Conservation (phyloP, 306 rosid species). For the Erythrophleum fordii region DNA sequence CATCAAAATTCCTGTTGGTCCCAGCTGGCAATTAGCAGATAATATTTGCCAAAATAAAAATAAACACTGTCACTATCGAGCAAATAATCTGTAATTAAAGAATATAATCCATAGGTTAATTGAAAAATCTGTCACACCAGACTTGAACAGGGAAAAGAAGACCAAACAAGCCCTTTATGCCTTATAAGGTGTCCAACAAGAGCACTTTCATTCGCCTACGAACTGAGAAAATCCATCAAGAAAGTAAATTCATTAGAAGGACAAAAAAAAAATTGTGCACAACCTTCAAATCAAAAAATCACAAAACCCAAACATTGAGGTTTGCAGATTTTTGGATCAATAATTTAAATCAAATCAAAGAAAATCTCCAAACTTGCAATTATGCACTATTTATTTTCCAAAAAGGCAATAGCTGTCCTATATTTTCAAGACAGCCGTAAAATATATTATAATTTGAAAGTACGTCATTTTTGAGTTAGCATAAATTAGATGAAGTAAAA, state of each 20-base stretch:
- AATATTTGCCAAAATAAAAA: slow-evolving; percentile 55
- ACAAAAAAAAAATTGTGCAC: slow-evolving; percentile 26
- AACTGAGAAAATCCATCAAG: slow-evolving; percentile 47
- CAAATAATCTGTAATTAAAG: slow-evolving; percentile 22
- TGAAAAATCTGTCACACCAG: slow-evolving; percentile 21
- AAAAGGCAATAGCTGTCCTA: slow-evolving; percentile 3
- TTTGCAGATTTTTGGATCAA: background rate
- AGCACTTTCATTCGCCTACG: slow-evolving; percentile 74
- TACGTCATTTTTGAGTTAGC: slow-evolving; percentile 23
- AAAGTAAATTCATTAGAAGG: slow-evolving; percentile 27
- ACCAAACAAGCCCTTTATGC: slow-evolving; percentile 98
- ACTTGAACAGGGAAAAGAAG: slow-evolving; percentile 6
- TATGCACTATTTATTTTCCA: background rate
- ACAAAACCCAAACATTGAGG: background rate
- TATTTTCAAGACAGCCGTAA: background rate
- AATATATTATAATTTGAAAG: slow-evolving; percentile 14
- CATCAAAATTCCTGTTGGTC: slow-evolving; percentile 97
- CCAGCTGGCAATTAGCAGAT: slow-evolving; percentile 93
- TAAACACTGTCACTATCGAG: slow-evolving; percentile 33
- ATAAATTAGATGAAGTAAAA: slow-evolving; percentile 19
- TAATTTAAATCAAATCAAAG: background rate
- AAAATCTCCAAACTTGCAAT: background rate
- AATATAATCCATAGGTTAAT: slow-evolving; percentile 1
- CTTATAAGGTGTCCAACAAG: slow-evolving; percentile 77
- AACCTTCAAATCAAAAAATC: slow-evolving; percentile 21